Evolutionary conservation across 371 early-diverging fungal genomes (phyloP).

Genomic region (Umbelopsis sp.): DNA sequence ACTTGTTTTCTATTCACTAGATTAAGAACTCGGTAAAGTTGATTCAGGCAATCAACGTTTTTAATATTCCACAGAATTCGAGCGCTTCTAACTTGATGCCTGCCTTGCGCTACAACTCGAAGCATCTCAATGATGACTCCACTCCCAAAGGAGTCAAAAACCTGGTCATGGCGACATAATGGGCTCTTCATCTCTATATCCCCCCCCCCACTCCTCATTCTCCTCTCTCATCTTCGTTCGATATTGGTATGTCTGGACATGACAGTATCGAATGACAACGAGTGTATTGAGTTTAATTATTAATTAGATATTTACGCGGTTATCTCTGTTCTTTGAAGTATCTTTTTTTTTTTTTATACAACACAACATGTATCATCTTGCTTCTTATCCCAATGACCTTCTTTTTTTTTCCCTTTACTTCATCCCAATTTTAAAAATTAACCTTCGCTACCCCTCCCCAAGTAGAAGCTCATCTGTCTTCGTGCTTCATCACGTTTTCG

Average conservation of each 20-base stretch:
- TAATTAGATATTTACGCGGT: slow-evolving; percentile 17
- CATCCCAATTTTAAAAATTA: not conserved
- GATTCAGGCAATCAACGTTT: slow-evolving; percentile 60
- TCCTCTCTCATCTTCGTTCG: not conserved
- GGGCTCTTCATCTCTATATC: slow-evolving; percentile 1
- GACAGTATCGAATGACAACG: not conserved
- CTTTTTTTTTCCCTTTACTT: not conserved
- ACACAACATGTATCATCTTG: slow-evolving; percentile 10
- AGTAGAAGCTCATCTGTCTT: not conserved
- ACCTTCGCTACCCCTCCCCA: not conserved
- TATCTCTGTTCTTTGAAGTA: slow-evolving; percentile 16
- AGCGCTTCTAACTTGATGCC: slow-evolving; percentile 70
- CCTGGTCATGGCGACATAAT: slow-evolving; percentile 45
- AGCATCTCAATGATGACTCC: slow-evolving; percentile 79
- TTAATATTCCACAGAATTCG: slow-evolving; percentile 34
- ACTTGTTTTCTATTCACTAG: slow-evolving; percentile 26
- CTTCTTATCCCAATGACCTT: slow-evolving; percentile 1
- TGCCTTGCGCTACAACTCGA: slow-evolving; percentile 76
- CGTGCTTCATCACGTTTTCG: not conserved
- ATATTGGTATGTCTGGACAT: slow-evolving; percentile 18
- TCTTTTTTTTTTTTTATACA: slow-evolving; percentile 9
- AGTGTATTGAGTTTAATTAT: slow-evolving; percentile 3
- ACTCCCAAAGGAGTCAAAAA: slow-evolving; percentile 79
- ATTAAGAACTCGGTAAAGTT: slow-evolving; percentile 73
- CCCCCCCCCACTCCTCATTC: slow-evolving; percentile 13